Base-by-base conservation (phyloP, 2,329 filamentous ascomycete species). In the Diaporthe ampelina region DNA sequence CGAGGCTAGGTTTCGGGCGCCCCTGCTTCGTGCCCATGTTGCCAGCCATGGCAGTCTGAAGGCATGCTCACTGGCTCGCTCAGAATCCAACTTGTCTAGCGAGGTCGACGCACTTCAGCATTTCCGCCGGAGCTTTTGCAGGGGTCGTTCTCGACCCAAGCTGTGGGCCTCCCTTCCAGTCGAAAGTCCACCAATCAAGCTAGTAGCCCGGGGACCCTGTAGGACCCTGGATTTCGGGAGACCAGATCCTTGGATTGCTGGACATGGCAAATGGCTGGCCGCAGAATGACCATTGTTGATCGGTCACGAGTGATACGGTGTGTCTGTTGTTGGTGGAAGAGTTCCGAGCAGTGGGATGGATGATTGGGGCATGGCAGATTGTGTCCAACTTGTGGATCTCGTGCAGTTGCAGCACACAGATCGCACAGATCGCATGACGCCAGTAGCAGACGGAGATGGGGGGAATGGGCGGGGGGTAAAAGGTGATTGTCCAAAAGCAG, bases 171-270 rank as follows among this genome's bases (percentile, higher is more conserved):
- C 26, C 52, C 37, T 40, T 21, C 35, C 7, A 5, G 24, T 52
- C 3, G n/a, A 52, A 63, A 72, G 37, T 43, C 69, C 69, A 61
- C 69, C 69, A 63, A 63, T 72, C 69, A 54, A 72, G 45, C 69
- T 29, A 48, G 43, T 26, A 17, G 45, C 63, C 29, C 43, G 24
- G 11, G 57, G 58, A 58, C 69, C 43, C 57, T 59, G 40, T 1
- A 48, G 52, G 68, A 71, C 69, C 69, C 69, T 71, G 43, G 45
- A 71, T 61, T 52, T 61, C 45, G 56, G 48, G 63, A 52, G 45
- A 43, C 45, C 11, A 52, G 29, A 52, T 67, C 45, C 45, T 52
- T 67, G 63, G 32, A 52, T 11, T 21, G 58, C 17, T 45, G 11
- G 37, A 40, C 37, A 40, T 40, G 37, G 37, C 58, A 63, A 43